A percentile compares a stretch with the other conserved stretches of the same genome.
phyloP scores from a whole-genome alignment of 495 filamentous ascomycete species.

The Ramalina intermedia region DNA sequence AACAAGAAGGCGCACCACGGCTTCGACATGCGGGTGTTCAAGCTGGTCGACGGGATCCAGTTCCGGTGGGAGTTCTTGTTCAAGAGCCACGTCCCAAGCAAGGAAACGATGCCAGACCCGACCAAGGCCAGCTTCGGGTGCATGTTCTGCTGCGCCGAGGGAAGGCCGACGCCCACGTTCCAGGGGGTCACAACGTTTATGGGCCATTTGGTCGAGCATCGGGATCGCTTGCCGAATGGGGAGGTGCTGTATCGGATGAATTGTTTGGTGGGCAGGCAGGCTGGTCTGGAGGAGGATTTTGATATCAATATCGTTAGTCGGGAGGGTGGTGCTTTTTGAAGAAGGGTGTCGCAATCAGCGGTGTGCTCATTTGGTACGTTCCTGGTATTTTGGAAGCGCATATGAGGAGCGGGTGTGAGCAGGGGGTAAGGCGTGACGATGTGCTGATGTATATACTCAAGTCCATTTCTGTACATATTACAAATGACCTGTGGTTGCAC shows the following conservation, averaged over 20 bases:
- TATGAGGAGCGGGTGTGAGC: too few relatives aligned
- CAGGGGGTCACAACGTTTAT: constrained; percentile 28
- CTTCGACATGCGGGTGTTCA: constrained; percentile 20
- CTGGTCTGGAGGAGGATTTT: constrained; percentile 22
- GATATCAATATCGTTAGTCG: constrained; percentile 25
- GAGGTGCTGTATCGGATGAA: constrained; percentile 19
- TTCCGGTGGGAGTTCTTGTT: constrained; percentile 38
- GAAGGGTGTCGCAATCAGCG: not conserved
- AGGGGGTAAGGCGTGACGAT: too few relatives aligned
- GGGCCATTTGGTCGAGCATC: constrained; percentile 27
- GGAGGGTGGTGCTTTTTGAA: constrained; percentile 3
- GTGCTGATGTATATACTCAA: too few relatives aligned
- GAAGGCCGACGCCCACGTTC: constrained; percentile 23
- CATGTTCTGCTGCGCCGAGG: constrained; percentile 32
- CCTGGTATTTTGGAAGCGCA: too few relatives aligned
- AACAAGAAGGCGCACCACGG: constrained; percentile 16
- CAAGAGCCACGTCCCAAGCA: constrained; percentile 29
- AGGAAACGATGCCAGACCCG: constrained; percentile 7
- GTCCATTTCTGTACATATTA: too few relatives aligned
- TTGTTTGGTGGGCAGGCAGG: constrained; percentile 22
- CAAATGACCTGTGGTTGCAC: too few relatives aligned
- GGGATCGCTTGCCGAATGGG: constrained; percentile 16
- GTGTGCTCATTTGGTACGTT: not conserved
- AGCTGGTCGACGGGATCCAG: constrained; percentile 22
- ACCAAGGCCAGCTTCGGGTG: constrained; percentile 26